phyloP scores from a whole-genome alignment of 2,329 filamentous ascomycete genomes.

The Aspergillus clavatus region DNA sequence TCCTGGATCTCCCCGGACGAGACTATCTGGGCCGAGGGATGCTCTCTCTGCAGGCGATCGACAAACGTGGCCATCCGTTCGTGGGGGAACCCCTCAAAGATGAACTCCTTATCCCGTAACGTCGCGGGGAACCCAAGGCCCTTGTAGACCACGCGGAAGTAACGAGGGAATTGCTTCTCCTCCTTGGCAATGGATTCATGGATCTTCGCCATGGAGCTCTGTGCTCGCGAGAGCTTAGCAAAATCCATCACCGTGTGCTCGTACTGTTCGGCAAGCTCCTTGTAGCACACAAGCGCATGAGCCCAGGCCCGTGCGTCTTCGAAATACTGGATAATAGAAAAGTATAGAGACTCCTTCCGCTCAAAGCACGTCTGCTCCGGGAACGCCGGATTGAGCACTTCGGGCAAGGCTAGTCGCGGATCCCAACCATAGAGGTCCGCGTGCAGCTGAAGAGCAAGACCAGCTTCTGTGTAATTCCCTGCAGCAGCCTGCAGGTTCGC shows the following conservation, averaged over 20 bases:
- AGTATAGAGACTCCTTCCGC: slow-evolving; percentile 85
- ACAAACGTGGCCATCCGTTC: slow-evolving; percentile 79
- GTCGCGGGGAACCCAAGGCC: slow-evolving; percentile 80
- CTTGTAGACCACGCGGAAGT: slow-evolving; percentile 86
- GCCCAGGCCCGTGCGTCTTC: slow-evolving; percentile 94
- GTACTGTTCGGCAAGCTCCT: slow-evolving; percentile 87
- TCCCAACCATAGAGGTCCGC: slow-evolving; percentile 94
- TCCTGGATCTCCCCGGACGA: slow-evolving; percentile 67
- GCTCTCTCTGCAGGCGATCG: slow-evolving; percentile 86
- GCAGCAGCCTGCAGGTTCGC: slow-evolving; percentile 70
- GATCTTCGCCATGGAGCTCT: slow-evolving; percentile 85
- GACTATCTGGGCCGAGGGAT: slow-evolving; percentile 78
- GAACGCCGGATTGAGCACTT: slow-evolving; percentile 69
- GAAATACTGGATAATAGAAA: slow-evolving; percentile 90
- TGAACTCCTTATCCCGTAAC: slow-evolving; percentile 83
- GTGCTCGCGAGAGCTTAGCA: slow-evolving; percentile 79
- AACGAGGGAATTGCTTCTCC: slow-evolving; percentile 71
- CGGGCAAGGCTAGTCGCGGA: slow-evolving; percentile 59
- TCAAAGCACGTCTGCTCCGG: slow-evolving; percentile 84
- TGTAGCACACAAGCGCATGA: slow-evolving; percentile 79
- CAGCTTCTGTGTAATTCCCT: slow-evolving; percentile 79
- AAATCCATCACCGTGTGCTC: slow-evolving; percentile 88
- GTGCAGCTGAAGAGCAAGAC: slow-evolving; percentile 81
- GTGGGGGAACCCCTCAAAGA: slow-evolving; percentile 75
- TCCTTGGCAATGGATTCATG: slow-evolving; percentile 84